phyloP scores from a whole-genome alignment of 805 yeast genomes.

The Candida sonorensis region DNA sequence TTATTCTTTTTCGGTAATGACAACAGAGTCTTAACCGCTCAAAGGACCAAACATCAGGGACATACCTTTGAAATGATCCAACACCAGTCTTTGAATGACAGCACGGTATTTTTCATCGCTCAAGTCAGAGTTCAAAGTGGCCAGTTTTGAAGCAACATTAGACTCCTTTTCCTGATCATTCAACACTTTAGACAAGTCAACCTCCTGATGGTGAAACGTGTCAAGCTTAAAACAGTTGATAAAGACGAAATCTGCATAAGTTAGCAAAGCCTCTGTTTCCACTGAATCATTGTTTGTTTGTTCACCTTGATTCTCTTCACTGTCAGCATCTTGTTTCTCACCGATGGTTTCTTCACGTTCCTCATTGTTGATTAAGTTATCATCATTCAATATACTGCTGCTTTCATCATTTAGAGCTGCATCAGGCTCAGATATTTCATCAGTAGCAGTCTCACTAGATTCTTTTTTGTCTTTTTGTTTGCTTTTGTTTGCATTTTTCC shows the following conservation, averaged over 20 bases:
- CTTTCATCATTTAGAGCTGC: not conserved
- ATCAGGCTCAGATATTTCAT: not conserved
- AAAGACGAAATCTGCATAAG: constrained; percentile 14
- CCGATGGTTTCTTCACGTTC: constrained; percentile 1
- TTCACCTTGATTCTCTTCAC: no score
- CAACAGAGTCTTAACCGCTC: no score
- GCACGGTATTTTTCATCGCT: constrained; percentile 3
- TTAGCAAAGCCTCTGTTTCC: constrained; percentile 5
- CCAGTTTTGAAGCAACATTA: no score
- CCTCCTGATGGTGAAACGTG: no score
- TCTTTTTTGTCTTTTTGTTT: not conserved
- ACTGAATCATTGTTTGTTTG: not conserved
- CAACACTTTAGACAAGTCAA: constrained; percentile 5
- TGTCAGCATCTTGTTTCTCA: not conserved
- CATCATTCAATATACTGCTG: not conserved
- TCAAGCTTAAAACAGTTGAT: constrained; percentile 11
- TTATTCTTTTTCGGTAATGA: no score
- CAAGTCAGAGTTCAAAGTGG: constrained; percentile 4
- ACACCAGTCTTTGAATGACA: constrained; percentile 6
- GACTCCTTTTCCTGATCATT: constrained; percentile 1
- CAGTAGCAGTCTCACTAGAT: not conserved
- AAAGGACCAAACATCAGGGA: constrained; percentile 16
- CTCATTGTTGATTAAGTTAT: no score
- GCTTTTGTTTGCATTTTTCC: no score
- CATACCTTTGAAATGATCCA: constrained; percentile 15